Conservation (phyloP, 345 rosid species). For the Anastatica hierochuntica region DNA sequence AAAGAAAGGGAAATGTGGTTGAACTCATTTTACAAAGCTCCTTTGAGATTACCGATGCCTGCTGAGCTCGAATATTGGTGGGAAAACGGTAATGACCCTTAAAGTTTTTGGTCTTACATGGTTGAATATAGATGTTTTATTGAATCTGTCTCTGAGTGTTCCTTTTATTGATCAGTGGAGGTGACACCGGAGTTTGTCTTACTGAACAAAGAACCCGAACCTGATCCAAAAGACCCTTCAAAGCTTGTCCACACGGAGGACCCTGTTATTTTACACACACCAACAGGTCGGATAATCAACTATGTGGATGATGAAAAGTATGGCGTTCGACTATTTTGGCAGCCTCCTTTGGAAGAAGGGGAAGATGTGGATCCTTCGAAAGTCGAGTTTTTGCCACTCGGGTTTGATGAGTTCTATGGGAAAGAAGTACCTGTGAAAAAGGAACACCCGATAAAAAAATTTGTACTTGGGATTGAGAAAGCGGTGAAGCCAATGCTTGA, state of each 20-base stretch:
- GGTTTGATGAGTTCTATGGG: constrained; percentile 85
- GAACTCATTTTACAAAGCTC: constrained; percentile 89
- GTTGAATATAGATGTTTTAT: not conserved
- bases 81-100: constrained; percentile 44
- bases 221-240: constrained; percentile 81
- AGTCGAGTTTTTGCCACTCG: constrained; percentile 72
- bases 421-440: constrained; percentile 33
- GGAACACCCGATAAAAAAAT: constrained; percentile 34
- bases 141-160: not conserved
- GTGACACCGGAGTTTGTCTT: constrained; percentile 68
- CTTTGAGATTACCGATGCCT: constrained; percentile 88
- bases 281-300: constrained; percentile 73
- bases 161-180: constrained; percentile 38
- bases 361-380: constrained; percentile 59
- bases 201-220: constrained; percentile 75
- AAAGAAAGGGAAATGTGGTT: constrained; percentile 91
- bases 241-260: constrained; percentile 56
- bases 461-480: constrained; percentile 44
- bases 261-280: constrained; percentile 76
- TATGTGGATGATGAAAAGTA: constrained; percentile 76
- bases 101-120: constrained; percentile 4
- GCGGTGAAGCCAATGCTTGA: constrained; percentile 39
- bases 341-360: constrained; percentile 65
- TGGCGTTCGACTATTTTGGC: constrained; percentile 81
- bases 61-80: constrained; percentile 97